phyloP scores from a whole-genome alignment of 1,284 basidiomycete genomes.

The Laetiporus sulphureus region DNA sequence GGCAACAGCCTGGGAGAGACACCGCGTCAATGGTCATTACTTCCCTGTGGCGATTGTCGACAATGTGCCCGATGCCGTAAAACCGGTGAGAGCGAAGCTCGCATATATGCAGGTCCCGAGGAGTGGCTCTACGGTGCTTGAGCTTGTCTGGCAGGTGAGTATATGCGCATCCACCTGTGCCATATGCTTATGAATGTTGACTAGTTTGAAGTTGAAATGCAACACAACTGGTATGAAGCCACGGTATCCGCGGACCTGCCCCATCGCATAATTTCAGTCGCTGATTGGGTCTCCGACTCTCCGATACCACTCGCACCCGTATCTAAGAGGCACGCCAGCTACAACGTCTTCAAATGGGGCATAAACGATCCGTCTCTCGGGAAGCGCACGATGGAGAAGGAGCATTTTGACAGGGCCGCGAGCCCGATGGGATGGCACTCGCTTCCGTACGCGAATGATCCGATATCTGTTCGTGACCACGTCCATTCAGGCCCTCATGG shows the following conservation, averaged over 20 bases:
- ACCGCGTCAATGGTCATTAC: constrained; percentile 45
- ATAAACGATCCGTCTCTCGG: constrained; percentile 67
- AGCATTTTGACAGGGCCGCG: constrained; percentile 66
- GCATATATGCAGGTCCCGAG: constrained; percentile 70
- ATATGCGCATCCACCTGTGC: constrained; percentile 1
- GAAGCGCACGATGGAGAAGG: constrained; percentile 46
- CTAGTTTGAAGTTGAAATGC: constrained; percentile 81
- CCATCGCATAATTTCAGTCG: constrained; percentile 69
- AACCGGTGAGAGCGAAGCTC: constrained; percentile 64
- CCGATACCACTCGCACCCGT: constrained; percentile 37
- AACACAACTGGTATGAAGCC: constrained; percentile 82
- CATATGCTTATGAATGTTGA: not conserved
- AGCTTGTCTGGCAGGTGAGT: constrained; percentile 65
- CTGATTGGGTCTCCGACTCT: constrained; percentile 78
- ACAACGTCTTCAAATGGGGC: constrained; percentile 71
- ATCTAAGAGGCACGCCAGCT: constrained; percentile 38
- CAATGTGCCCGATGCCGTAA: constrained; percentile 66
- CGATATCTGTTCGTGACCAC: constrained; percentile 25
- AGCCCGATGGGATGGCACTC: constrained; percentile 89
- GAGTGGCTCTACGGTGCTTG: constrained; percentile 45
- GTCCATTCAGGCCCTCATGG: constrained; percentile 13
- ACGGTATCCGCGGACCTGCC: constrained; percentile 57
- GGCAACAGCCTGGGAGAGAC: constrained; percentile 37
- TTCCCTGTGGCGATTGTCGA: constrained; percentile 33
- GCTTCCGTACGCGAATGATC: constrained; percentile 55